Conservation (phyloP, 1,139 yeast genomes). For the Scheffersomyces segobiensis region DNA sequence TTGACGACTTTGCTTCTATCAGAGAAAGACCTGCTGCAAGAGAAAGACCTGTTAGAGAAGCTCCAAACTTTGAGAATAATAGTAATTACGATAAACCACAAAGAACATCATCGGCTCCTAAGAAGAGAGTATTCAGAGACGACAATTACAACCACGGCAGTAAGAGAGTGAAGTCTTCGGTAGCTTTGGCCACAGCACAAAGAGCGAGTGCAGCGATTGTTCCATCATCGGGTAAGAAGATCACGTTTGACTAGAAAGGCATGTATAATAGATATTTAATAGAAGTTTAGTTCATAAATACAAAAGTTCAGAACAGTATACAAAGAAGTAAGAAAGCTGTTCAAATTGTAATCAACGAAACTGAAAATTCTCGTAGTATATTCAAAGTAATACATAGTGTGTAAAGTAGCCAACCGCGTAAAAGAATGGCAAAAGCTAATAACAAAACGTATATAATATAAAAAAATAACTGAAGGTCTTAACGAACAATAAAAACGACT, state of each 20-base stretch:
- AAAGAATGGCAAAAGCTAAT: not conserved
- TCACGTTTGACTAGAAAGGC: constrained; percentile 51
- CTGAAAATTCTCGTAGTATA: not conserved
- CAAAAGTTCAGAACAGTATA: not conserved
- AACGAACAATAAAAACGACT: not conserved
- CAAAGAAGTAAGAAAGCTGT: not conserved
- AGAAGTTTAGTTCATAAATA: not conserved
- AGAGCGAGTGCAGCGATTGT: constrained; percentile 91
- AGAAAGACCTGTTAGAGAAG: constrained; percentile 4
- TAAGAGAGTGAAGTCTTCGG: constrained; percentile 72
- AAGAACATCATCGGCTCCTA: constrained; percentile 2
- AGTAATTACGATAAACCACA: constrained; percentile 6
- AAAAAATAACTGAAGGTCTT: not conserved
- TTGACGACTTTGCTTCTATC: constrained; percentile 7
- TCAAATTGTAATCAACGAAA: too few species aligned
- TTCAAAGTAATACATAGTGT: not conserved
- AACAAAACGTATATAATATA: constrained; percentile 1
- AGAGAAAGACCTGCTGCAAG: constrained; percentile 12
- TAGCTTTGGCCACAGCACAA: constrained; percentile 86
- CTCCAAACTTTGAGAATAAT: not conserved
- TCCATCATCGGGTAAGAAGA: constrained; percentile 86
- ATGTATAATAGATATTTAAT: not conserved
- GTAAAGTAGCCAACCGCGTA: not conserved
- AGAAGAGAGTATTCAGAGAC: constrained; percentile 19
- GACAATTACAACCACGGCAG: constrained; percentile 13